Conservation (phyloP, 495 filamentous ascomycete species). For the Staphylotrichum longicolle region DNA sequence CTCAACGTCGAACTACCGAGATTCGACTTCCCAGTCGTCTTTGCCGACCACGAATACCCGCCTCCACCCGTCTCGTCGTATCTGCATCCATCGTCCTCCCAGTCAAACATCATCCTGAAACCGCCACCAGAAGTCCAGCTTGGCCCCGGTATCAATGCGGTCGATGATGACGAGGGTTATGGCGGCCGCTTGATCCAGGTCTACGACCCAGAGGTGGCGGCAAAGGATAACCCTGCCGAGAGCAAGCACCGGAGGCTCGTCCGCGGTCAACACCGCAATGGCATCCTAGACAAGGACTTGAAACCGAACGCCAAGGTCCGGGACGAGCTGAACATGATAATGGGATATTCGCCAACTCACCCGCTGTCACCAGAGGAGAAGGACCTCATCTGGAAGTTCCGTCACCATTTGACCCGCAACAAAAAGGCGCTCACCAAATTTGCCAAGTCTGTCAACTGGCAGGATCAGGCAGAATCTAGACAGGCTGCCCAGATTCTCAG, state of each 20-base stretch:
- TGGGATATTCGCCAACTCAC: conserved; percentile 91
- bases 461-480: conserved; percentile 76
- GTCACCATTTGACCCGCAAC: conserved; percentile 87
- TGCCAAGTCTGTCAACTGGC: conserved; percentile 94
- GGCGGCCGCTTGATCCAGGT: conserved; percentile 68
- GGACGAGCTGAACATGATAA: conserved; percentile 86
- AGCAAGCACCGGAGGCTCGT: conserved; percentile 91
- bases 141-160: conserved; percentile 75
- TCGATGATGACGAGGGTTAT: conserved; percentile 52
- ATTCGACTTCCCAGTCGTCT: conserved; percentile 95
- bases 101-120: conserved; percentile 67
- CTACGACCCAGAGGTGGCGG: conserved; percentile 91
- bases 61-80: conserved; percentile 75
- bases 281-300: conserved; percentile 85
- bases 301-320: conserved; percentile 96
- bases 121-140: conserved; percentile 78
- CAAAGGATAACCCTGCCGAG: conserved; percentile 88
- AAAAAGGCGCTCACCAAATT: conserved; percentile 96
- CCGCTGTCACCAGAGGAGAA: conserved; percentile 85
- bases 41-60: conserved; percentile 88
- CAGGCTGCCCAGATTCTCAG: conserved; percentile 87
- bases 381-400: conserved; percentile 94
- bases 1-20: conserved; percentile 89
- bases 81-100: conserved; percentile 57
- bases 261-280: conserved; percentile 82